Percentiles rank a stretch among this genome's conserved stretches.
Conservation (phyloP, 192 early-diverging fungal genomes). For the Bifiguratus adelaidae region DNA sequence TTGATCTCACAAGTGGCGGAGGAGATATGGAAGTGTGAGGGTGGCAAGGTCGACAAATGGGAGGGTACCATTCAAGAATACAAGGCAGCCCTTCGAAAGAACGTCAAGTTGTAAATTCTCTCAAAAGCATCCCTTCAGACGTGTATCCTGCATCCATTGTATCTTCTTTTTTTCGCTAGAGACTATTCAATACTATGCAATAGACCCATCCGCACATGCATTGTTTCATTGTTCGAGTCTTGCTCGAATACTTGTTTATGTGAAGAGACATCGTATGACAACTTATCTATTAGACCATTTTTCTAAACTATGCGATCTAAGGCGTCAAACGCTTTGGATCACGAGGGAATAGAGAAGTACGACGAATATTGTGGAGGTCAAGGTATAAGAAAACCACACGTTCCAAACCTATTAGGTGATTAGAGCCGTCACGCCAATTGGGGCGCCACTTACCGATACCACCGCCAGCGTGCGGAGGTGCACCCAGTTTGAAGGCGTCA, state of each 20-base stretch:
- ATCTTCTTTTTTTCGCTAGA: too few species aligned
- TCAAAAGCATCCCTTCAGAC: too few species aligned
- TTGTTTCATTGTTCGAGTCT: too few species aligned
- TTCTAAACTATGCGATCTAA: too few species aligned
- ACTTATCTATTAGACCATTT: too few species aligned
- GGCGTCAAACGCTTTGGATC: constrained; percentile 90
- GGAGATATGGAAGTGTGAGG: constrained; percentile 92
- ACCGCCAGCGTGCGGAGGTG: constrained; percentile 95
- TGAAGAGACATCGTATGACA: too few species aligned
- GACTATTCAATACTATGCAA: too few species aligned
- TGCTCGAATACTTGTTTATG: too few species aligned
- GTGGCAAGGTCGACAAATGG: constrained; percentile 64
- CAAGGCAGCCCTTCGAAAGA: constrained; percentile 82
- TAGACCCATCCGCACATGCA: too few species aligned
- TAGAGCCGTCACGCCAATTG: not conserved
- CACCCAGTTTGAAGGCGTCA: constrained; percentile 93
- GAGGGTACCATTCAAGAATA: constrained; percentile 77
- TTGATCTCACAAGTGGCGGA: constrained; percentile 92
- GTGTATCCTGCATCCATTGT: too few species aligned
- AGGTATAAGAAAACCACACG: constrained; percentile 96
- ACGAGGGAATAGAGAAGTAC: constrained; percentile 89
- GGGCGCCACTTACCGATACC: constrained; percentile 61
- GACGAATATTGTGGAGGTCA: constrained; percentile 89
- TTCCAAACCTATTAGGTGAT: constrained; percentile 57
- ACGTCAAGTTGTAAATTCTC: constrained; percentile 59